phyloP scores from a whole-genome alignment of 148 eudicot genomes.

The Arbutus unedo region DNA sequence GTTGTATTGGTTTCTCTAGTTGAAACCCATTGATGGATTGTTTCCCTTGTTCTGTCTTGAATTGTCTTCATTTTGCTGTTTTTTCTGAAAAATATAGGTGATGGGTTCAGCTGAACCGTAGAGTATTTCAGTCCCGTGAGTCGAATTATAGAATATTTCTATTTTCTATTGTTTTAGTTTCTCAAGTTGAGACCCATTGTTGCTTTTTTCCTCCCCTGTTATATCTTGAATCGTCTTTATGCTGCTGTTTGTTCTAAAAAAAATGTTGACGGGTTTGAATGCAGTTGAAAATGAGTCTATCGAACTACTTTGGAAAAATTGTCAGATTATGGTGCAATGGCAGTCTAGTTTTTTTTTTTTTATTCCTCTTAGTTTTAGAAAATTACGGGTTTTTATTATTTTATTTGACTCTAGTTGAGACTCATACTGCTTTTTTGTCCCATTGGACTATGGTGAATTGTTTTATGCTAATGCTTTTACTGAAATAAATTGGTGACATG shows the following conservation, averaged over 20 bases:
- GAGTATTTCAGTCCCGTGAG: neutral
- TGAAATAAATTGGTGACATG: conserved; percentile 14
- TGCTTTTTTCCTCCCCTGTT: neutral
- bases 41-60: neutral
- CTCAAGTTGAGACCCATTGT: neutral
- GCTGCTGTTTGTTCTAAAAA: neutral
- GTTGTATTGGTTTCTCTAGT: too few relatives aligned
- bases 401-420: neutral
- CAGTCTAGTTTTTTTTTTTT: neutral
- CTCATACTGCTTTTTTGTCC: conserved; percentile 5
- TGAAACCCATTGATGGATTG: neutral
- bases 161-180: neutral
- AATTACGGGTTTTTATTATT: neutral
- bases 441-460: conserved; percentile 20
- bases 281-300: neutral
- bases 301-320: neutral
- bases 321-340: neutral
- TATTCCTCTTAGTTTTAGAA: conserved; percentile 14
- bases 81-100: neutral
- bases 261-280: neutral
- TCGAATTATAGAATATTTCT: neutral
- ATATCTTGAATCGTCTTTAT: neutral
- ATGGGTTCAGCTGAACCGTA: neutral
- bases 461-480: conserved; percentile 11
- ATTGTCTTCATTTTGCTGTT: neutral